Evolutionary conservation across 2,329 filamentous ascomycete species (phyloP), one percentile per base, ranked within the genome.

Genomic region (Paecilomyces niveus): DNA sequence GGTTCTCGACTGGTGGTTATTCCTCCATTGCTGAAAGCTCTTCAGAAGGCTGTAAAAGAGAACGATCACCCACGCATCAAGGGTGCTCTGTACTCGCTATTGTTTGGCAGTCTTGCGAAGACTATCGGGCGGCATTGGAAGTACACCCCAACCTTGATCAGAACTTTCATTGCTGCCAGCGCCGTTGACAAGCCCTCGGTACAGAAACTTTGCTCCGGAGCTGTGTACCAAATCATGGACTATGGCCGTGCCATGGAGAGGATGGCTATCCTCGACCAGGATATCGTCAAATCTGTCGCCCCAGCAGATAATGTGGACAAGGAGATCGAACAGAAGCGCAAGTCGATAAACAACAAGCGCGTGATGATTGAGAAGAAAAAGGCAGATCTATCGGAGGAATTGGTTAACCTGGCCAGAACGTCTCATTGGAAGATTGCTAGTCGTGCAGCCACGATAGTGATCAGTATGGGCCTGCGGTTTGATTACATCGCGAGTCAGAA

Each of bases 401-500:
- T 99, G 32, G 88, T 92, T 3, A 84, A 89, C 59, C 78, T 88
- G 60, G 89, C 91, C 1, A 87, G 85, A 66, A 84, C 84, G 2
- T 90, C 92, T 0, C 95, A 99, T 70, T 99, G 94, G 94, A 97
- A 96, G 78, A 92, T 96, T 66, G 93, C 93, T 5, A 91, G 87
- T 55, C 84, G 93, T 29, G 96, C 92, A 58, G 89, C 90, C 9
- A 89, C 95, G 35, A 94, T 99, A 70, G 90, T 96, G 3, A 86
- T 93, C 58, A 96, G 94, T 60, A 82, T 97, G 62, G 93, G 91
- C 58, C 84, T 97, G 62, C 87, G 94, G n/a, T 96, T 97, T 67
- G 89, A 97, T 64, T 89, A 85, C 18, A 84, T 99, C 61, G 91
- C 91, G 5, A 90, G 90, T 1, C 81, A 88, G 18, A 85, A 88